These are phyloP conservation scores for Silene latifolia DNA, from an alignment of 148 eudicot genomes.

Conservation along the genomic window DNA sequence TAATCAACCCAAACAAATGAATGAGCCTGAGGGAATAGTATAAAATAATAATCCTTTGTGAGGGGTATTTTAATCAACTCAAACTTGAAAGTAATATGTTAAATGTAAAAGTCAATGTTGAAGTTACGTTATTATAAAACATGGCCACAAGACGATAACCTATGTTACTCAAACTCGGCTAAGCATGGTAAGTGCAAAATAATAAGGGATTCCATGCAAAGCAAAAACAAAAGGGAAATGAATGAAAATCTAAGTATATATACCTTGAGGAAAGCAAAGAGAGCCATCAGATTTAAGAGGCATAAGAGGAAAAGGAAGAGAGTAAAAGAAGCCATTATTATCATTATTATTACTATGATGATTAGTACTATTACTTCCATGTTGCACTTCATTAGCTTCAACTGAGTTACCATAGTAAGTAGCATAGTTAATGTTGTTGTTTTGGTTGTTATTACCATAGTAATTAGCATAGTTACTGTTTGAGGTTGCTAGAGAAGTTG, in stretches of 20 bases:
- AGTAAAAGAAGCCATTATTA: conserved; percentile 21
- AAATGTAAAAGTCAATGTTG: too few species aligned
- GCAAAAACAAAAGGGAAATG: not conserved
- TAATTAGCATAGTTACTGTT: conserved; percentile 28
- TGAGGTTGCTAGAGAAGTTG: conserved; percentile 17
- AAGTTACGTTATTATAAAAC: too few species aligned
- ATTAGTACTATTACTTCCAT: not conserved
- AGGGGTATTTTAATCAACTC: too few species aligned
- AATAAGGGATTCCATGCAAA: not conserved
- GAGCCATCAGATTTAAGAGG: conserved; percentile 94
- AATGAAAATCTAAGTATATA: not conserved
- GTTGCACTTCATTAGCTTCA: conserved; percentile 29
- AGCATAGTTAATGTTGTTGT: conserved; percentile 25
- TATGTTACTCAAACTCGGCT: not conserved
- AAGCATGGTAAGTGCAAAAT: too few species aligned
- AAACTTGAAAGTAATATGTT: too few species aligned
- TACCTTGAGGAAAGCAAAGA: conserved; percentile 76
- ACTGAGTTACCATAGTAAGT: conserved; percentile 36
- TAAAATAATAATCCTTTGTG: too few species aligned
- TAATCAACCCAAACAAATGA: too few species aligned
- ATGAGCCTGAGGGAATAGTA: too few species aligned
- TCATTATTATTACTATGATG: not conserved
- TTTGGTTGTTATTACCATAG: conserved; percentile 29
- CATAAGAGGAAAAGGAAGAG: conserved; percentile 58
- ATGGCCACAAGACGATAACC: not conserved